phyloP scores from a whole-genome alignment of 768 basidiomycete genomes.

The Suillus weaverae region DNA sequence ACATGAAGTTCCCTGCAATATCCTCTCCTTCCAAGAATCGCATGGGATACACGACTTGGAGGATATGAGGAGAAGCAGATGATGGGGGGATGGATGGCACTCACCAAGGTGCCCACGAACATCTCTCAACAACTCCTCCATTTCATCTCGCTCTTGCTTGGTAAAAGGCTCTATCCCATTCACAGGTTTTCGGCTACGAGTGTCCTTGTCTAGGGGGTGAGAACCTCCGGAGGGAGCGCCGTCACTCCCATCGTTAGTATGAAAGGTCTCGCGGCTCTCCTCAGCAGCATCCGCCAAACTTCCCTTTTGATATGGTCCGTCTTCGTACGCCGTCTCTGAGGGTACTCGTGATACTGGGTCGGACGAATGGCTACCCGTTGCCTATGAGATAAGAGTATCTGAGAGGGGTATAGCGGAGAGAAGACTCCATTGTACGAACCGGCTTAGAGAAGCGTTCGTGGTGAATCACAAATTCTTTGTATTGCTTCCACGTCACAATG shows the following conservation, averaged over 20 bases:
- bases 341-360: slow-evolving; percentile 56
- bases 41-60: slow-evolving; percentile 77
- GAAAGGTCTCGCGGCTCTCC: slow-evolving; percentile 18
- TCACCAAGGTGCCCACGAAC: slow-evolving; percentile 85
- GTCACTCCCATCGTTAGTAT: slow-evolving; percentile 24
- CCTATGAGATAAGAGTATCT: slow-evolving; percentile 33
- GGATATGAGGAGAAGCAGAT: neutral
- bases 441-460: slow-evolving; percentile 74
- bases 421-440: slow-evolving; percentile 39
- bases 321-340: slow-evolving; percentile 54
- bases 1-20: slow-evolving; percentile 87
- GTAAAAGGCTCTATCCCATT: slow-evolving; percentile 72
- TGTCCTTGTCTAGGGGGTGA: slow-evolving; percentile 39
- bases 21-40: slow-evolving; percentile 95
- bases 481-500: slow-evolving; percentile 94
- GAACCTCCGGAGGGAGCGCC: slow-evolving; percentile 18
- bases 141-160: slow-evolving; percentile 81
- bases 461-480: slow-evolving; percentile 77
- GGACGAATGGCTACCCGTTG: slow-evolving; percentile 39
- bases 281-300: slow-evolving; percentile 11
- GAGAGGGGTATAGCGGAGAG: neutral
- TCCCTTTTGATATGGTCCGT: slow-evolving; percentile 12
- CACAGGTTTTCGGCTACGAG: slow-evolving; percentile 36
- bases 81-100: slow-evolving; percentile 18
- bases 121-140: slow-evolving; percentile 80